These are phyloP conservation scores for Wickerhamiella azyma DNA, from an alignment of 805 yeast species.

Conservation along the genomic window DNA sequence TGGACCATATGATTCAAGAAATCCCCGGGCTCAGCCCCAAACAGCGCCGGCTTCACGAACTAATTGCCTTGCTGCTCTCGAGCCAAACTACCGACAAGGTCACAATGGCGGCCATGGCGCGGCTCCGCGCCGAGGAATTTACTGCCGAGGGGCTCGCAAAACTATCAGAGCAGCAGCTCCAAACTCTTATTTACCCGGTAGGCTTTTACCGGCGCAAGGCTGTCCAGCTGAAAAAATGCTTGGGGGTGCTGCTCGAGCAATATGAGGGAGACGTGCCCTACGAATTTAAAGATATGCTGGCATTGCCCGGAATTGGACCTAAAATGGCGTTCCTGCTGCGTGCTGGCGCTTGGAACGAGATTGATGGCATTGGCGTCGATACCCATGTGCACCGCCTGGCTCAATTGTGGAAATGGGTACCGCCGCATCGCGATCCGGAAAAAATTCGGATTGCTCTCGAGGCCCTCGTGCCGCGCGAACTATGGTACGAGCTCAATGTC, in stretches of 20 bases:
- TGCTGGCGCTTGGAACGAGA: constrained; percentile 68
- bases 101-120: constrained; percentile 57
- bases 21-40: constrained; percentile 27
- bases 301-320: constrained; percentile 88
- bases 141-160: constrained; percentile 21
- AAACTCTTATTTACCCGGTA: constrained; percentile 55
- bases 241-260: constrained; percentile 36
- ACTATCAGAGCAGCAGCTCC: constrained; percentile 39
- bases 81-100: constrained; percentile 88
- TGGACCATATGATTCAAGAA: constrained; percentile 80
- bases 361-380: constrained; percentile 84
- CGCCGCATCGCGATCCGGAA: constrained; percentile 44
- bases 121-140: constrained; percentile 38
- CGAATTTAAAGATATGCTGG: constrained; percentile 46
- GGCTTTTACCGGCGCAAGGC: constrained; percentile 84
- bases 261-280: constrained; percentile 61
- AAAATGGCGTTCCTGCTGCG: constrained; percentile 79
- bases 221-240: constrained; percentile 46
- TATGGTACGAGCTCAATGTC: constrained; percentile 81
- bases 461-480: constrained; percentile 54
- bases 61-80: constrained; percentile 73
- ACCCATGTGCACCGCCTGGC: constrained; percentile 77
- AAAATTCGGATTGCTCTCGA: constrained; percentile 55
- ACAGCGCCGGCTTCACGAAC: constrained; percentile 52
- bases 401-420: constrained; percentile 71